Evolutionary conservation across 2,329 filamentous ascomycete species (phyloP), one percentile per base, ranked within the genome.

Genomic region (Knoxdaviesia capensis): DNA sequence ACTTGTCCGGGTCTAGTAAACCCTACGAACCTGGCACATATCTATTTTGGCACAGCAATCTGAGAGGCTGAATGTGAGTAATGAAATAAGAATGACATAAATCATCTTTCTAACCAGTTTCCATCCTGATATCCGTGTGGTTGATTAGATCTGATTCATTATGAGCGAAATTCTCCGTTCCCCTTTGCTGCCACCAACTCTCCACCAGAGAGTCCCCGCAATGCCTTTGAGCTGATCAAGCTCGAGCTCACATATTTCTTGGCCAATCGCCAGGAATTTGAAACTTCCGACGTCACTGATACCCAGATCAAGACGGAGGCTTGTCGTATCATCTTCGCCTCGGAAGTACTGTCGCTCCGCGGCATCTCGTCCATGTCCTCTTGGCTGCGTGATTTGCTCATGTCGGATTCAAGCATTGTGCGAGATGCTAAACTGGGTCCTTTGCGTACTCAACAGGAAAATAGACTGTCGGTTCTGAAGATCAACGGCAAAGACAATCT

Each of bases 201-300:
- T 31, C 54, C 63, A 3, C 56, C 61, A 0, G 60, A 65, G 45
- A 62, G 64, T 6, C 66, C 69, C 1, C 62, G 64, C 11, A 73
- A 69, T 48, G 68, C 70, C n/a, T 77, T 74, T 52, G 73, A 77
- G 48, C 57, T 75, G 30, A 59, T 78, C 49, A 75, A 76, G 49
- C 54, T 65, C 42, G 71, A 76, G 50, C 52, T 77, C 46, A 60
- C 65, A 34, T 65, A 68, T 51, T 77, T 66, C 57, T 57, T 63
- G 32, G 51, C 59, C 39, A 64, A 66, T 45, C 58, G 62, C 40
- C 55, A 53, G 10, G 60, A 69, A 20, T 56, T 62, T 34, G 57
- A 57, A 10, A 60, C 60, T 34, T 50, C 48, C 28, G 36, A 54
- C 2, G 65, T 65, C 3, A 65, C 60, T 5, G 71, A 77, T 44